Conservation (phyloP, 495 filamentous ascomycete genomes). For the Mycothermus thermophilus region DNA sequence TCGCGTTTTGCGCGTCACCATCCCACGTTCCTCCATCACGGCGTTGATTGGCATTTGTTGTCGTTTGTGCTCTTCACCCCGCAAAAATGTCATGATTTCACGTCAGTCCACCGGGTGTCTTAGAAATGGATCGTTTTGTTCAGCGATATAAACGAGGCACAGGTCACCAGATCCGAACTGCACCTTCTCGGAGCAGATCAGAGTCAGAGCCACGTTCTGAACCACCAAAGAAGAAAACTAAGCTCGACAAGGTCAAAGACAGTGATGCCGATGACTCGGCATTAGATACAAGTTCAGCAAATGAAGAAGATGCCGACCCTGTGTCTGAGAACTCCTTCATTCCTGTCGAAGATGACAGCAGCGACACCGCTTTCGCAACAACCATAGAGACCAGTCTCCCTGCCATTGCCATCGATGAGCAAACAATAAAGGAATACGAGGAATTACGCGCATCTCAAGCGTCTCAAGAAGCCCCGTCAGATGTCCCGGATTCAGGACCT, state of each 20-base stretch:
- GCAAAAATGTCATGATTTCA: not conserved
- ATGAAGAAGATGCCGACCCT: not conserved
- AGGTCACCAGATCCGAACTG: no score
- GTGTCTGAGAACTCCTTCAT: constrained; percentile 16
- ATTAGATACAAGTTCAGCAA: not conserved
- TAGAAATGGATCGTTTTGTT: constrained; percentile 20
- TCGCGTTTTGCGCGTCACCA: no score
- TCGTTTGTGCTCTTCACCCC: not conserved
- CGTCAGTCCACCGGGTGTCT: not conserved
- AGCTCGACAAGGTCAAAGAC: constrained; percentile 16
- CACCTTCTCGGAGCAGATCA: no score
- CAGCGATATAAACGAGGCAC: constrained; percentile 11
- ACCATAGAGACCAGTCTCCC: constrained; percentile 70
- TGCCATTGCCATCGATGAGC: constrained; percentile 46
- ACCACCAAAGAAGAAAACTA: constrained; percentile 23
- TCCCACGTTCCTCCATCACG: no score
- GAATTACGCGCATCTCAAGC: constrained; percentile 33
- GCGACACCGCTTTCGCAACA: no score
- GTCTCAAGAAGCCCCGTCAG: constrained; percentile 3
- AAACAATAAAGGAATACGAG: constrained; percentile 75
- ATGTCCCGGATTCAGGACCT: constrained; percentile 27
- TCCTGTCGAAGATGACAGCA: constrained; percentile 14
- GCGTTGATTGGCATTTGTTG: not conserved
- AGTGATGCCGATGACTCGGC: constrained; percentile 15
- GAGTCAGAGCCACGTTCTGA: constrained; percentile 5